phyloP scores from a whole-genome alignment of 495 filamentous ascomycete genomes.

The Penicillium lagena region DNA sequence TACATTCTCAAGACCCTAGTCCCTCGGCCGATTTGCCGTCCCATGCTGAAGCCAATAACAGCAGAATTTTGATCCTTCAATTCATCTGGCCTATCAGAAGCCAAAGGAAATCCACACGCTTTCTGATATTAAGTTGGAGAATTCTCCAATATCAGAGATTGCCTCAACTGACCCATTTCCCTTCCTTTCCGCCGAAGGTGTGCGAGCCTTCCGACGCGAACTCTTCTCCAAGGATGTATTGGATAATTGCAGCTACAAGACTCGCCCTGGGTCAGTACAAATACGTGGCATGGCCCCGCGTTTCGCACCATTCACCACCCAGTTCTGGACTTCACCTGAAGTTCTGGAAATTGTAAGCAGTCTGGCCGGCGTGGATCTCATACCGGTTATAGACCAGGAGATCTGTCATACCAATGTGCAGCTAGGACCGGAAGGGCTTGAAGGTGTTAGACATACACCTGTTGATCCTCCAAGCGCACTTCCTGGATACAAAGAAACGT shows the following conservation, averaged over 20 bases:
- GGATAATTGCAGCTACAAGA: conserved; percentile 42
- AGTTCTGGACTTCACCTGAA: conserved; percentile 62
- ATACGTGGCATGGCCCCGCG: conserved; percentile 2
- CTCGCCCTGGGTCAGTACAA: conserved; percentile 1
- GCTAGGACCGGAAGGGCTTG: not conserved
- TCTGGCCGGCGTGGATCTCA: conserved; percentile 68
- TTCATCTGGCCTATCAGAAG: not conserved
- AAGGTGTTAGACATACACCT: not conserved
- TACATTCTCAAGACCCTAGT: too few relatives aligned
- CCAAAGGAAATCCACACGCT: not conserved
- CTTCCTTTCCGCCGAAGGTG: conserved; percentile 61
- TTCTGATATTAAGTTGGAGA: not conserved
- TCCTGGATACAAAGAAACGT: not conserved
- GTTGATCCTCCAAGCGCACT: not conserved
- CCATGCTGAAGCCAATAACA: not conserved
- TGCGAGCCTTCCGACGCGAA: conserved; percentile 60
- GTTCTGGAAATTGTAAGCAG: conserved; percentile 60
- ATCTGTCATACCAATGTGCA: conserved; percentile 66
- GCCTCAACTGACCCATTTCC: conserved; percentile 47
- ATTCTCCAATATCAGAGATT: not conserved
- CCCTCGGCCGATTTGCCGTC: too few relatives aligned
- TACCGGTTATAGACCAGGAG: conserved; percentile 66
- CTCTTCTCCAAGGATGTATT: conserved; percentile 58
- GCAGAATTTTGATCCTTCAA: not conserved
- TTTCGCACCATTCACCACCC: conserved; percentile 60